Base-by-base conservation (phyloP, 139 green algal genomes). In the Astrephomene gubernaculifera region DNA sequence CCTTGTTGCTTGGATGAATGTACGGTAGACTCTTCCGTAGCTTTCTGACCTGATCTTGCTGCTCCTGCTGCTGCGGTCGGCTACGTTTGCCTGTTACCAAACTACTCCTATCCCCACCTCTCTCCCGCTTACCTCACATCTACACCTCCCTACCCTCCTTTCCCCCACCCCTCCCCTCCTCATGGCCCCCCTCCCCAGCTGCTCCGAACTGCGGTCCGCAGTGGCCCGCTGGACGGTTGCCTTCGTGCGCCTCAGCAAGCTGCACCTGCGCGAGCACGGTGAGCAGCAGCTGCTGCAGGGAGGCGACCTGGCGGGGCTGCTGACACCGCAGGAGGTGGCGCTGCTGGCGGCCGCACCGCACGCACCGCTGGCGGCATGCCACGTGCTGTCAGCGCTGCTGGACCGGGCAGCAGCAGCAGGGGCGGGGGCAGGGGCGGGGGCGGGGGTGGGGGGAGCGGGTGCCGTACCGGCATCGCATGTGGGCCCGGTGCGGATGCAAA, bases 231-330 rank as follows among this genome's bases (percentile, higher is more conserved):
- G 84, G 84, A 81, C 75, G 8, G n/a, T 88, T 4, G 84, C 84
- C 31, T 74, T 72, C 25, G 67, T 67, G 65, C 75, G 75, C 10
- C 49, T 75, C 22, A 43, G n/a, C 74, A 88, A 88, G 75, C 84
- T 85, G 67, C 84, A 88, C 65, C 84, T 88, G 52, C 29, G 84
- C n/a, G 84, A 88, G 75, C 43, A 81, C 31, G 73, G 73, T 1
- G 79, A 86, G 25, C 25, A 49, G 35, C 31, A 22, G 65, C 65
- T 79, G 65, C 25, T 86, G 35, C 21, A 71, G 79, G 79, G 75
- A 17, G 74, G 35, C 57, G 7, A 36, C 5, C 0, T 4, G 45
- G 17, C 61, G n/a, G 61, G 61, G n/a, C 29, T 6, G 61, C n/a
- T 9, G 29, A 6, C 7, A n/a, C n/a, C 29, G 61, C 29, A 74